phyloP scores from a whole-genome alignment of 805 yeast genomes.

The Allodekkera sacchari region DNA sequence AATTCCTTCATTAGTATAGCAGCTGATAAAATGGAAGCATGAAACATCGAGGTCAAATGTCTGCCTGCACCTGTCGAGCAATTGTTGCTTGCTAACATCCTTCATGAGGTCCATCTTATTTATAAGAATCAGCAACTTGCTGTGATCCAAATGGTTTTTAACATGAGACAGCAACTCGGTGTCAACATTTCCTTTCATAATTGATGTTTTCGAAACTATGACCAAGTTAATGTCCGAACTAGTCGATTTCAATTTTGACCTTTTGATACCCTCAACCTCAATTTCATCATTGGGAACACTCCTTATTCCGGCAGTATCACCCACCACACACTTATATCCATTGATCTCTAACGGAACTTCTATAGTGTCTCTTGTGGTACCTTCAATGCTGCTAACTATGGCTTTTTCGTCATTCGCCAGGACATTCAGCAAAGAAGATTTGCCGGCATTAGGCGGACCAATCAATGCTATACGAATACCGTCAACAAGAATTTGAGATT shows the following conservation, averaged over 20 bases:
- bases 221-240: conserved; percentile 64
- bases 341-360: conserved; percentile 73
- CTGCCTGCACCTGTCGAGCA: conserved; percentile 17
- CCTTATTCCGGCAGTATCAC: conserved; percentile 93
- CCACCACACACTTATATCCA: conserved; percentile 76
- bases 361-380: conserved; percentile 87
- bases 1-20: conserved; percentile 48
- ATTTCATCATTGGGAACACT: conserved; percentile 25
- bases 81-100: conserved; percentile 4
- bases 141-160: conserved; percentile 14
- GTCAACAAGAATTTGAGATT: conserved; percentile 53
- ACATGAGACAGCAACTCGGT: conserved; percentile 34
- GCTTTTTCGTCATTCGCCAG: conserved; percentile 77
- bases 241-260: conserved; percentile 57
- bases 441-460: conserved; percentile 97
- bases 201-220: conserved; percentile 46
- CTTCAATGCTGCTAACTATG: conserved; percentile 84
- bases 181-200: conserved; percentile 26
- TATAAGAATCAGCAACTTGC: conserved; percentile 33
- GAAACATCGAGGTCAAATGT: conserved; percentile 20
- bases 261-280: conserved; percentile 69
- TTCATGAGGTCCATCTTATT: conserved; percentile 52
- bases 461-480: conserved; percentile 70
- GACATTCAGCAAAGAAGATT: conserved; percentile 75
- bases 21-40: conserved; percentile 41